Evolutionary conservation across 2,329 filamentous ascomycete genomes (phyloP).

Genomic region (Fusarium praegraminearum): DNA sequence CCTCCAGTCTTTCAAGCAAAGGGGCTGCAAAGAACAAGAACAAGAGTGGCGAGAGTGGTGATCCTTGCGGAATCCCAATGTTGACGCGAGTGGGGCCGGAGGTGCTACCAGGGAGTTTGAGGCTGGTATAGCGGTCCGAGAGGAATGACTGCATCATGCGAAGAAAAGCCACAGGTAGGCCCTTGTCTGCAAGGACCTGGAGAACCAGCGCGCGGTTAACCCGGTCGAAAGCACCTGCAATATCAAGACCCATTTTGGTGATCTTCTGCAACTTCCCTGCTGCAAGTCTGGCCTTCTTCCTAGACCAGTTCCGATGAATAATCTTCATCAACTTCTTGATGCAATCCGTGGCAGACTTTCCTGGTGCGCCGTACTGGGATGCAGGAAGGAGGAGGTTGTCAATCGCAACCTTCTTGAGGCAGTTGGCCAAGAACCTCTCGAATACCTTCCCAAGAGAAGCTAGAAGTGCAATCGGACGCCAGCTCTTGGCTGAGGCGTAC

Average conservation of each 20-base stretch:
- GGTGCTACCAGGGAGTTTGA: constrained; percentile 1
- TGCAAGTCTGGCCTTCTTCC: neutral
- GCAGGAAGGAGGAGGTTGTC: neutral
- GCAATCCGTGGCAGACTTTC: neutral
- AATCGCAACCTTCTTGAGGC: neutral
- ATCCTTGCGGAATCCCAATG: constrained; percentile 31
- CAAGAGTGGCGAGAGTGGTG: constrained; percentile 16
- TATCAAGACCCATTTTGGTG: constrained; percentile 20
- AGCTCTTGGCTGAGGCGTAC: constrained; percentile 17
- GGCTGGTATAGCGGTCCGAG: neutral
- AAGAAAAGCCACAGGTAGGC: constrained; percentile 8
- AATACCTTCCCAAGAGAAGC: constrained; percentile 10
- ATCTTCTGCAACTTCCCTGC: neutral
- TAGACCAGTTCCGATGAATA: neutral
- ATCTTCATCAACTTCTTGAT: neutral
- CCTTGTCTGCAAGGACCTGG: neutral
- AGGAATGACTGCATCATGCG: constrained; percentile 20
- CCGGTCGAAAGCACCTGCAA: constrained; percentile 19
- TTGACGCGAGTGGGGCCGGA: neutral
- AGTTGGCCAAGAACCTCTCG: constrained; percentile 6
- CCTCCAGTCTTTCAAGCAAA: neutral
- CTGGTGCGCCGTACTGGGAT: neutral
- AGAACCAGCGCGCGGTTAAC: constrained; percentile 2
- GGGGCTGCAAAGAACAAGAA: constrained; percentile 21
- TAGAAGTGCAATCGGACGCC: constrained; percentile 18